A percentile compares a stretch with the other conserved stretches of the same genome.
Conservation (phyloP, 768 basidiomycete genomes). For the Rhizopogon vesiculosus region DNA sequence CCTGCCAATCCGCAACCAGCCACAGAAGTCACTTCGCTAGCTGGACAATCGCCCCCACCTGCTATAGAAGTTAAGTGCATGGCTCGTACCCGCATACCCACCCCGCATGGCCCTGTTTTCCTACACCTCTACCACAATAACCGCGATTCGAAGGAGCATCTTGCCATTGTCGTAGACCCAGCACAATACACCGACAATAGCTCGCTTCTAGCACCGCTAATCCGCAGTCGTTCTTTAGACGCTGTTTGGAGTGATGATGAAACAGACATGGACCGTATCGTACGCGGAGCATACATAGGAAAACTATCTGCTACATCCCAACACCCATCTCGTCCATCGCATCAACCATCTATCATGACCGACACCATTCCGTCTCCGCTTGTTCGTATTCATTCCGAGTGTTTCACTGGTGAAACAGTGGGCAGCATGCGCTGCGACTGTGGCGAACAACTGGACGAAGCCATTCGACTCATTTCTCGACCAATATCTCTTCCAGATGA, state of each 20-base stretch:
- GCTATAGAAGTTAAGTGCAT: constrained; percentile 80
- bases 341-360: constrained; percentile 6
- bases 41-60: not conserved
- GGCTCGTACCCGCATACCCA: constrained; percentile 96
- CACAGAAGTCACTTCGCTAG: constrained; percentile 4
- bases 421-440: constrained; percentile 99
- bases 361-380: constrained; percentile 64
- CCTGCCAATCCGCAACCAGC: constrained; percentile 21
- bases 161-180: constrained; percentile 91
- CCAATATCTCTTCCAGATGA: constrained; percentile 42
- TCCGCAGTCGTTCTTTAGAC: constrained; percentile 80
- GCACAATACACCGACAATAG: constrained; percentile 64
- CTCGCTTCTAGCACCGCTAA: constrained; percentile 42
- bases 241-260: constrained; percentile 79
- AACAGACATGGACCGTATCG: constrained; percentile 90
- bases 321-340: constrained; percentile 32
- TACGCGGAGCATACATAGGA: constrained; percentile 91
- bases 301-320: constrained; percentile 58
- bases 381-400: constrained; percentile 96
- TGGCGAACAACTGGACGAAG: constrained; percentile 97
- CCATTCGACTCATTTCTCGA: constrained; percentile 83
- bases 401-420: constrained; percentile 97
- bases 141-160: constrained; percentile 88
- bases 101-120: constrained; percentile 90
- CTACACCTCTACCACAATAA: constrained; percentile 95